Base-by-base conservation (phyloP, 2,329 filamentous ascomycete genomes). In the Sporothrix brunneoviolacea region DNA sequence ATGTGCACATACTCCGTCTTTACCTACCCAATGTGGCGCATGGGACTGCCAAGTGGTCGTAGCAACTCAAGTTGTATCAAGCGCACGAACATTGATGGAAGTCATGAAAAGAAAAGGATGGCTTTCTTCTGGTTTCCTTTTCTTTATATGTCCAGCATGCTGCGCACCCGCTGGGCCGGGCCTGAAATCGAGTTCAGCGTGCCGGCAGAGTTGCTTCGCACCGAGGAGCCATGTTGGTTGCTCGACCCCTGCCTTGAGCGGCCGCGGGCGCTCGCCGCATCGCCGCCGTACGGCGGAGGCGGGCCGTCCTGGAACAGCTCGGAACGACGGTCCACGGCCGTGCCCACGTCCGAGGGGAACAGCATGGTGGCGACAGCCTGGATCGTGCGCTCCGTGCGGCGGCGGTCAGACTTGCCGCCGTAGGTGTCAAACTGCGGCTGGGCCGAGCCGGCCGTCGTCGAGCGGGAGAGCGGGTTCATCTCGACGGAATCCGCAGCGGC, bases 81-180 rank as follows among this genome's bases (percentile, higher is more conserved):
- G n/a, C n/a, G n/a, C n/a, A n/a, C n/a, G n/a, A n/a, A n/a, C n/a
- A n/a, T n/a, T n/a, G n/a, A n/a, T n/a, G n/a, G n/a, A n/a, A n/a
- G n/a, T n/a, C n/a, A n/a, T n/a, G n/a, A n/a, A n/a, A n/a, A n/a
- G n/a, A n/a, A n/a, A n/a, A n/a, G n/a, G n/a, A n/a, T n/a, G n/a
- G n/a, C n/a, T n/a, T n/a, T n/a, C n/a, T n/a, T n/a, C n/a, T n/a
- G 24, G 24, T 28, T 5, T 28, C 10, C 24, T 28, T 10, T 28
- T 28, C 24, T 28, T 9, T 61, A 81, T 13, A 81, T 59, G 58
- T 82, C 78, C 57, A 82, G 57, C 78, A 82, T 82, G 59, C 78
- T 81, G 58, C 66, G 69, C 6, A 80, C 64, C 58, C 77, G 71
- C 59, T 79, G 75, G n/a, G 76, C 75, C 48, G 70, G 71, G n/a